Conservation (phyloP, 768 basidiomycete genomes). For the Mycena amicta region DNA sequence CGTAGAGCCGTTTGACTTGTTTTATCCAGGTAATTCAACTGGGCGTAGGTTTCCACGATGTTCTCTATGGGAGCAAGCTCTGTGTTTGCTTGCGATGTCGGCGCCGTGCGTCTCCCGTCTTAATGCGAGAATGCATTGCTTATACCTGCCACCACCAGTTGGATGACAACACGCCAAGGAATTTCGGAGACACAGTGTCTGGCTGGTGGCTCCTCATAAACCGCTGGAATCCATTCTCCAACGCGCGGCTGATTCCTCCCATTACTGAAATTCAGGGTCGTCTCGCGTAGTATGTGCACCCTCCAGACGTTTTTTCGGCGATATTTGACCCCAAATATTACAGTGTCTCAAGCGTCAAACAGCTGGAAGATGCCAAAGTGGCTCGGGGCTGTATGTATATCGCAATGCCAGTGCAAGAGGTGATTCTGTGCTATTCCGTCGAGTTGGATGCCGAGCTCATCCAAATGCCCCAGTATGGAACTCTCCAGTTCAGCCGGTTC, state of each 20-base stretch:
- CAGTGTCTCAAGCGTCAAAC: constrained; percentile 94
- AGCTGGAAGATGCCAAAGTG: constrained; percentile 93
- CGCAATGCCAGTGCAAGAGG: constrained; percentile 93
- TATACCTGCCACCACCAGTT: constrained; percentile 45
- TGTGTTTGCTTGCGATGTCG: constrained; percentile 94
- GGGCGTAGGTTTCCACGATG: constrained; percentile 92
- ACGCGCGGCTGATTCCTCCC: constrained; percentile 73
- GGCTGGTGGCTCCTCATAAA: constrained; percentile 97
- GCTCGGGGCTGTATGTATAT: constrained; percentile 89
- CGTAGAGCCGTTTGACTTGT: constrained; percentile 26
- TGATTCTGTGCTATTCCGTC: constrained; percentile 38
- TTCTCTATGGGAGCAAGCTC: constrained; percentile 86
- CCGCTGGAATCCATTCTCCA: constrained; percentile 90
- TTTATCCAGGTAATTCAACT: too few species aligned
- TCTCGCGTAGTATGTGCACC: constrained; percentile 81
- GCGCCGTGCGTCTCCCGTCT: constrained; percentile 56
- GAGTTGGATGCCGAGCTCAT: neutral
- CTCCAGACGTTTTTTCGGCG: too few species aligned
- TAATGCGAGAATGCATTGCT: neutral
- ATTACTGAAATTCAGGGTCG: constrained; percentile 94
- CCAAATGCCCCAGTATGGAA: constrained; percentile 61
- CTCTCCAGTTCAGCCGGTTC: constrained; percentile 86
- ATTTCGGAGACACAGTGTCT: constrained; percentile 93
- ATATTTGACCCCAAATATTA: too few species aligned
- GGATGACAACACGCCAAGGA: constrained; percentile 93